Percentiles rank a stretch among this genome's conserved stretches.
Conservation (phyloP, 345 rosid genomes). For the Garcia nutans region DNA sequence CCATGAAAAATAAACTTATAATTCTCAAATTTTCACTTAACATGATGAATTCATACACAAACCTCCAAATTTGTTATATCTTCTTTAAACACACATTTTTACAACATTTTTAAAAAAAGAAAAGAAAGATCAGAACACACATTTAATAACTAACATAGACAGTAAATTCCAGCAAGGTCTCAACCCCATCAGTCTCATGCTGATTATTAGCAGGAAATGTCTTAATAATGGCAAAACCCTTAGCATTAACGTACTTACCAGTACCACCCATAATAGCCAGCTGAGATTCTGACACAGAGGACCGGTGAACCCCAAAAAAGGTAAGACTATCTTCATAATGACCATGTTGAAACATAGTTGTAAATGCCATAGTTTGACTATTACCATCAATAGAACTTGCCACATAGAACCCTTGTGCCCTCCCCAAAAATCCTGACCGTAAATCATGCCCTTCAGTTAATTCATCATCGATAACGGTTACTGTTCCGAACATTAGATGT, state of each 20-base stretch:
- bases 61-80: not conserved
- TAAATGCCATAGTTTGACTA: slow-evolving; percentile 77
- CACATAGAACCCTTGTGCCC: slow-evolving; percentile 82
- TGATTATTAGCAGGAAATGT: slow-evolving; percentile 52
- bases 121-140: not conserved
- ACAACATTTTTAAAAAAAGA: not conserved
- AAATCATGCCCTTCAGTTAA: slow-evolving; percentile 69
- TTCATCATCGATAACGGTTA: slow-evolving; percentile 79
- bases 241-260: slow-evolving; percentile 71
- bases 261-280: slow-evolving; percentile 89
- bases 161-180: slow-evolving; percentile 59
- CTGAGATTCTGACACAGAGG: slow-evolving; percentile 74
- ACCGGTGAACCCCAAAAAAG: slow-evolving; percentile 74
- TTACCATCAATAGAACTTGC: slow-evolving; percentile 77
- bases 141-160: slow-evolving; percentile 51
- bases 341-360: slow-evolving; percentile 68
- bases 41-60: too few relatives aligned
- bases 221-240: slow-evolving; percentile 67
- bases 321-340: slow-evolving; percentile 72
- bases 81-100: not conserved
- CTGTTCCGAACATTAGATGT: slow-evolving; percentile 77
- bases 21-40: too few relatives aligned
- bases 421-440: slow-evolving; percentile 65
- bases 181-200: slow-evolving; percentile 64
- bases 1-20: too few relatives aligned